Base-by-base conservation (phyloP, 805 yeast genomes). In the Suhomyces faveliae region DNA sequence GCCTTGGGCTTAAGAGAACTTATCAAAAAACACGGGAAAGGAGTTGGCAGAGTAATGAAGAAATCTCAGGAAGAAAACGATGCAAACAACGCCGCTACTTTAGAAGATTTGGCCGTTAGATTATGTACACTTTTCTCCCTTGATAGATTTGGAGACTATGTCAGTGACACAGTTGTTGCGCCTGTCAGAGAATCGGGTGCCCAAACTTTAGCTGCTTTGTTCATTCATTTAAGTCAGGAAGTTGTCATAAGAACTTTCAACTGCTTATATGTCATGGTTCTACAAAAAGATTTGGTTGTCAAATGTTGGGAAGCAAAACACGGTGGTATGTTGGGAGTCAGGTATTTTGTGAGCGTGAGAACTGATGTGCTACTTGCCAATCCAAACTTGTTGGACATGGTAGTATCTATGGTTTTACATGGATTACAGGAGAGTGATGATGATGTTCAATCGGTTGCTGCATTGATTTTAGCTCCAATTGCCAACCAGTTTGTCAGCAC, bases 111-210 rank as follows among this genome's bases (percentile, higher is more conserved):
- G 48, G 85, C 95, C 3, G 89, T 94, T 15, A 77, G 97, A 51
- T 62, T 94, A 40, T 76, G 96, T 59, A 86, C 96, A 5, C 73
- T 94, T 10, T 89, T 94, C 66, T 92, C 97, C 2, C 72, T 94
- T 45, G 99, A 94, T 68, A 71, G 98, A 57, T 94, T 94, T 68
- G 98, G 97, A 41, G 99, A 94, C 70, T 94, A 88, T 65, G 96
- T 94, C 25, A 85, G 96, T 38, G 99, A 94, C 62, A 95, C 96
- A 5, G 99, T 94, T 11, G 96, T 94, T 33, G 98, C 98, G 0
- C 99, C 99, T 1, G 98, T 94, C 4, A 74, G 99, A 61, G 99
- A 95, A 67, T 89, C 96, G 29, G 89, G 92, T 23, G 97, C 97
- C 0, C 99, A 94, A 67, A 83, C 97, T 0, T 68, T 94, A 42